Evolutionary conservation across 2,329 filamentous ascomycete species (phyloP), one percentile per base, ranked within the genome.

Genomic region (Ceratocystiopsis sp.): DNA sequence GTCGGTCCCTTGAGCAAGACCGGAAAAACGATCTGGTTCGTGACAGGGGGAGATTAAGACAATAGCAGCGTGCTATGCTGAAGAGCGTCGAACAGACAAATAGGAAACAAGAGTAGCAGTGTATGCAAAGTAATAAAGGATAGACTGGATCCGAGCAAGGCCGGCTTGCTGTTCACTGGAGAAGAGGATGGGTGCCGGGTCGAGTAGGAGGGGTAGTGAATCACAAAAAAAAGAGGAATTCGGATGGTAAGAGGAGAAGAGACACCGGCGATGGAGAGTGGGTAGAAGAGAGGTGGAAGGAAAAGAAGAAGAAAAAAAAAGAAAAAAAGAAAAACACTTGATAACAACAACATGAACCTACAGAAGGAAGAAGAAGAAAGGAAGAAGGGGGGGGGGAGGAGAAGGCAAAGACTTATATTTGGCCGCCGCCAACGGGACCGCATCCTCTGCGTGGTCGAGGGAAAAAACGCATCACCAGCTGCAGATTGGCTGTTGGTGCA

Each of bases 101-200:
- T n/a, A 5, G 17, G 9, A 18, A 34, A 35, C 17, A 13, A 25
- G 37, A 33, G 16, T 13, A 41, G 12, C n/a, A 15, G 19, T 4
- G 29, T 55, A 56, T n/a, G 54, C 58, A 57, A 50, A 38, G 38
- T 29, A 52, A 40, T 45, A 51, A 64, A 64, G 61, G 65, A 71
- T 61, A 65, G 68, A 64, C 61, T 62, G 61, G 63, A 62, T 67
- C 57, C 55, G 61, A 69, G 68, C 70, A 74, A 75, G 71, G 62
- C 71, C 71, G 57, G 71, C 70, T 75, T 73, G 69, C 67, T 58
- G 60, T 65, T 63, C 56, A 63, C 60, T 58, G 21, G 21, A 21
- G 58, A 52, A 62, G 53, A 32, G 32, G 32, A 15, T 25, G 13
- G 35, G 34, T 41, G 38, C 43, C 43, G 36, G 43, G 39, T 44